These are phyloP conservation scores for Jaltomata sinuosa DNA, from an alignment of 257 asterid species.

Conservation along the genomic window DNA sequence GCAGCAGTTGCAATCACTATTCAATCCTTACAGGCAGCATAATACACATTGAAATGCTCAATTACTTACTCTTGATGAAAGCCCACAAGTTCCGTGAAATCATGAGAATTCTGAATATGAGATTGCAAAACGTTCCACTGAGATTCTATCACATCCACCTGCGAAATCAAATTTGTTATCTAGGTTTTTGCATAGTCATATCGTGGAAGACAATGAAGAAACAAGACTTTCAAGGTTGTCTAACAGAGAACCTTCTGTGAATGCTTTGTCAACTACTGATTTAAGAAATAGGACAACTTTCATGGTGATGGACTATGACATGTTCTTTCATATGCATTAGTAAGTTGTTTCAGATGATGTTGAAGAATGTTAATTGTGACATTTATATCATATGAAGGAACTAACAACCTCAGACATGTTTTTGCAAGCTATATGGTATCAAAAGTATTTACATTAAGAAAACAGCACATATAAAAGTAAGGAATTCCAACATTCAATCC, in stretches of 20 bases:
- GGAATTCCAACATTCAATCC: background rate
- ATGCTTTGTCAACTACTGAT: background rate
- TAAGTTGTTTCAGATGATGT: background rate
- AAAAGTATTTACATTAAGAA: background rate
- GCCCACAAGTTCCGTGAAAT: slow-evolving; percentile 88
- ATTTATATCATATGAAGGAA: background rate
- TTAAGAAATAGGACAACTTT: background rate
- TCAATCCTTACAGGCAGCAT: background rate
- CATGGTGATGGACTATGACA: background rate
- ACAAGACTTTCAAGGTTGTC: background rate
- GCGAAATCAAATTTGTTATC: slow-evolving; percentile 13
- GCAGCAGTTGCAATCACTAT: background rate
- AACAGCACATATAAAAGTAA: background rate
- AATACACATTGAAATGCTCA: background rate
- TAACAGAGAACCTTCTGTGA: background rate
- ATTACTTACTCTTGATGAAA: slow-evolving; percentile 92
- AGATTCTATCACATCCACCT: slow-evolving; percentile 99
- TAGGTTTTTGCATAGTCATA: background rate
- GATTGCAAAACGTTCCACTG: slow-evolving; percentile 96
- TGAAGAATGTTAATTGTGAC: background rate
- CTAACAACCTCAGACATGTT: background rate
- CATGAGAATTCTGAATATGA: slow-evolving; percentile 82
- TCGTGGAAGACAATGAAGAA: slow-evolving; percentile 1
- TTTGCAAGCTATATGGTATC: background rate
- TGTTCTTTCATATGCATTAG: background rate